These are phyloP conservation scores for Terfezia claveryi DNA, from an alignment of 495 filamentous ascomycete genomes.

Conservation along the genomic window DNA sequence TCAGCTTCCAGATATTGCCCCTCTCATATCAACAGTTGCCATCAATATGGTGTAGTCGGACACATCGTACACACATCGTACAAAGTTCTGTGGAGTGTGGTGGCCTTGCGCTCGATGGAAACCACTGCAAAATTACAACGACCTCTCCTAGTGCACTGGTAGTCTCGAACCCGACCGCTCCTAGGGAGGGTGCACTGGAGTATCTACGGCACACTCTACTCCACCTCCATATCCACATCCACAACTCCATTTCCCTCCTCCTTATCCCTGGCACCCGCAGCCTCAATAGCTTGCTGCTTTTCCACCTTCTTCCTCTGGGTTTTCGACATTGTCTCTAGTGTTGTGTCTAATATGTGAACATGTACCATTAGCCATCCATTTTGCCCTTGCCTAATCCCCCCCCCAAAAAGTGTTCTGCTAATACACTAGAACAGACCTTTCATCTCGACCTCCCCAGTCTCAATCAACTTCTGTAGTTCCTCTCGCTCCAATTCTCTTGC, in stretches of 20 bases:
- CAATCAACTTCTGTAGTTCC: constrained; percentile 8
- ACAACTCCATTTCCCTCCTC: constrained; percentile 4
- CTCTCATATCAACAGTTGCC: no score
- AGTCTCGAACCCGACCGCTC: no score
- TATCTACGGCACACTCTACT: background rate
- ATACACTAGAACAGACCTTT: constrained; percentile 6
- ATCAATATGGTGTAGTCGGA: no score
- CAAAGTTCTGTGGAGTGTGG: no score
- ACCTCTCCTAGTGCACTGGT: no score
- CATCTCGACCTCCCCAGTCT: constrained; percentile 16
- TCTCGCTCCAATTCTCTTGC: constrained; percentile 4
- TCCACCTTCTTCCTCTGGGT: background rate
- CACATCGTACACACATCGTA: no score
- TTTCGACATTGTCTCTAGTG: no score
- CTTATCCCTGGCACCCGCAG: background rate
- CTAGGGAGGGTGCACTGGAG: constrained; percentile 4
- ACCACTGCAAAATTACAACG: background rate
- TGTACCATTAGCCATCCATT: no score
- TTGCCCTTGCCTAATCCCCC: no score
- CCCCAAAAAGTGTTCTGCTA: background rate
- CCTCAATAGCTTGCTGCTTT: background rate
- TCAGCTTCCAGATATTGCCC: no score
- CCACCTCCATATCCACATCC: constrained; percentile 2
- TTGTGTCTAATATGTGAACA: no score
- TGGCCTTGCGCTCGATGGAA: background rate